Conservation (phyloP, 108 stramenopile species). For the Cyclostephanos invisitatus region DNA sequence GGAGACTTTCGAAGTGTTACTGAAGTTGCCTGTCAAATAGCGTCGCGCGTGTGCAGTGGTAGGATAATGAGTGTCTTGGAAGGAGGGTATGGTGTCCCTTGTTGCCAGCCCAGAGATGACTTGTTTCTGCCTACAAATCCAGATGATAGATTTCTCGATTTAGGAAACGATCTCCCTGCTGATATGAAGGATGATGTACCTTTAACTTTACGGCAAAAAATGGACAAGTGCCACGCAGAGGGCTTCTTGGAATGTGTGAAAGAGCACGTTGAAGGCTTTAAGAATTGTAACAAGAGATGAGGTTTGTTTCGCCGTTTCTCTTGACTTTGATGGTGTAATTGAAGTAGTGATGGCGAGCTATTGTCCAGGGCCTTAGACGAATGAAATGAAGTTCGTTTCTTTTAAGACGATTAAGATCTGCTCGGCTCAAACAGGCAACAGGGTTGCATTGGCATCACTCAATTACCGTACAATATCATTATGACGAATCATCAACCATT, state of each 20-base stretch:
- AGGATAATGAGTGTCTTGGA: constrained; percentile 92
- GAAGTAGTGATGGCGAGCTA: too few species aligned
- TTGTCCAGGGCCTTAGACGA: too few species aligned
- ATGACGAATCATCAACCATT: too few species aligned
- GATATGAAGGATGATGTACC: constrained; percentile 74
- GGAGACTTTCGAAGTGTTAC: constrained; percentile 86
- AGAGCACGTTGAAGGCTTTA: constrained; percentile 66
- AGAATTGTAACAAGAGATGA: constrained; percentile 44
- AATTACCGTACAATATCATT: not conserved
- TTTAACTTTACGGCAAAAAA: constrained; percentile 52
- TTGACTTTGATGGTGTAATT: too few species aligned
- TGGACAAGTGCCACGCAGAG: constrained; percentile 81
- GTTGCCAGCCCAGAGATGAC: constrained; percentile 63
- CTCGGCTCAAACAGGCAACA: not conserved
- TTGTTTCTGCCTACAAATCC: constrained; percentile 51
- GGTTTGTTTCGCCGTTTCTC: not conserved
- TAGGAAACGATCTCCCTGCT: constrained; percentile 75
- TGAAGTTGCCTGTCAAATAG: constrained; percentile 83
- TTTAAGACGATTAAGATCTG: too few species aligned
- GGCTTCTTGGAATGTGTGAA: constrained; percentile 81
- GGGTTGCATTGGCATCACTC: not conserved
- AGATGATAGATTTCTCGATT: constrained; percentile 50
- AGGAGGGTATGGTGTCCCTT: constrained; percentile 97
- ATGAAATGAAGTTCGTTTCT: too few species aligned
- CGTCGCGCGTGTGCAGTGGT: constrained; percentile 88